These are phyloP conservation scores for Fonsecaea monophora DNA, from an alignment of 2,329 filamentous ascomycete species.

Conservation along the genomic window DNA sequence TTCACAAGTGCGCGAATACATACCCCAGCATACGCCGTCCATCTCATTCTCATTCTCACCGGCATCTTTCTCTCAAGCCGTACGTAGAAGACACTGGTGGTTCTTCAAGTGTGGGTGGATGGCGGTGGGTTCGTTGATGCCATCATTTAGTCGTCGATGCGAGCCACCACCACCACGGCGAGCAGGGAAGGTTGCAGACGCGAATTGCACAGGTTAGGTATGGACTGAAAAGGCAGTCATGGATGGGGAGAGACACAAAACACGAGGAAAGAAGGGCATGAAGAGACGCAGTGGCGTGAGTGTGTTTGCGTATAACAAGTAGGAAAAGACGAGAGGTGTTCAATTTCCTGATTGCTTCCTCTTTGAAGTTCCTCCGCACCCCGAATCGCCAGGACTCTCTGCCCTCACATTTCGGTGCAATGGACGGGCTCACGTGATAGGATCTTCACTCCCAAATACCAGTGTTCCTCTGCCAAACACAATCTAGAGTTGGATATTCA, in stretches of 20 bases:
- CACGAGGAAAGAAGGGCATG: background rate
- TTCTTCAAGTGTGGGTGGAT: constrained; percentile 16
- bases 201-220: background rate
- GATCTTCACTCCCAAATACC: too few species aligned
- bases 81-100: constrained; percentile 3
- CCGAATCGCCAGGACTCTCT: constrained; percentile 7
- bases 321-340: constrained; percentile 28
- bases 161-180: background rate
- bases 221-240: background rate
- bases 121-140: constrained; percentile 12
- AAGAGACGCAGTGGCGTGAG: constrained; percentile 5
- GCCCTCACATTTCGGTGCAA: too few species aligned
- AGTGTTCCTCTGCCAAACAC: too few species aligned
- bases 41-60: constrained; percentile 50
- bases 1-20: constrained; percentile 38
- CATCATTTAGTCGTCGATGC: constrained; percentile 22
- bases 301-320: constrained; percentile 1
- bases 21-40: constrained; percentile 61
- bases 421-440: too few species aligned
- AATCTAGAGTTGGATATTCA: too few species aligned
- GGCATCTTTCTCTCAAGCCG: constrained; percentile 24
- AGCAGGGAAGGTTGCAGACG: constrained; percentile 1
- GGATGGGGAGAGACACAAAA: background rate
- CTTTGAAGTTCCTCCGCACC: constrained; percentile 26
- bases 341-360: constrained; percentile 24